Base-by-base conservation (phyloP, 495 filamentous ascomycete species). In the Podospora comata region DNA sequence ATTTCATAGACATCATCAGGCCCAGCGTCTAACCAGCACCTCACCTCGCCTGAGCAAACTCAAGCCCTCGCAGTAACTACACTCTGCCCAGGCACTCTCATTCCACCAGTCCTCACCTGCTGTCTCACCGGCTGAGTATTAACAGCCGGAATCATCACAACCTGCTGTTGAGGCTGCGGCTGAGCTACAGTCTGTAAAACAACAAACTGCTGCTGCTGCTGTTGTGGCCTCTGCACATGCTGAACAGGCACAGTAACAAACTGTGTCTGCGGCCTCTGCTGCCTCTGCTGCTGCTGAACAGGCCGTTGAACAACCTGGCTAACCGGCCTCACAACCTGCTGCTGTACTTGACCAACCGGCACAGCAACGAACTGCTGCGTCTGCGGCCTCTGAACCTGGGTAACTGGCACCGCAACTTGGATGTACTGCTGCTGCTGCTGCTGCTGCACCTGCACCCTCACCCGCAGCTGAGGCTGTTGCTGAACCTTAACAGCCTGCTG, bases 181-280 rank as follows among this genome's bases (percentile, higher is more conserved):
- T 28, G 27, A 18, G 23, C 26, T 5, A 44, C 27, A n/a, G 59
- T 16, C 1, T 60, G 30, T 5, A 61, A 26, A 11, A 61, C 59
- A 4, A 61, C 23, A 32, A 28, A 61, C 27, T 61, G 59, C 59
- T 61, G 59, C 30, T 61, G 59, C 30, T 61, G 59, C 20, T 18
- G 23, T 30, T 27, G 56, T 30, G 26, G 59, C 27, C 30, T 26
- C 13, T 26, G 59, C 56, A 27, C 19, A 0, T 58, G 56, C 26
- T 61, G 59, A 61, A 61, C 9, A 48, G 39, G 39, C 39, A 48
- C 39, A 48, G 39, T 66, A 30, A 66, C 54, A 30, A 5, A 56
- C 20, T 26, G 61, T 5, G 54, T 30, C 11, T 55, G 23, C 15
- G 18, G 39, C 39, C 39, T 65, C 16, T 65, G 48, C 32, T 57